Evolutionary conservation across 495 filamentous ascomycete species (phyloP), one percentile per base, ranked within the genome.

Genomic region (Massariosphaeria phaeospora): DNA sequence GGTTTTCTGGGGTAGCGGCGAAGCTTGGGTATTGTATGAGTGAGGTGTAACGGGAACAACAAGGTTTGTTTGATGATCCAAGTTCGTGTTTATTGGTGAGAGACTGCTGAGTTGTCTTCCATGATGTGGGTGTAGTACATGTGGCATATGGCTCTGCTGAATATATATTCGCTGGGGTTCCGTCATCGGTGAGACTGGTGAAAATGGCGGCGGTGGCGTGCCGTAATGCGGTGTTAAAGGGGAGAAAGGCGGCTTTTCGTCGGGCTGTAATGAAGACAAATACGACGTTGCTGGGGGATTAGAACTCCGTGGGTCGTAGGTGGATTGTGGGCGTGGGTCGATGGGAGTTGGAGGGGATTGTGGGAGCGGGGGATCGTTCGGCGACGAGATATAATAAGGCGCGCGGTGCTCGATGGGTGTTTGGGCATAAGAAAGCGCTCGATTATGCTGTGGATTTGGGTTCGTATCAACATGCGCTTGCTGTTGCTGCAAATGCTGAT

Each of bases 361-460:
- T 12, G 54, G 34, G n/a, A 49, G 56, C 17, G 42, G 48, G 7
- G 56, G 49, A 17, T 42, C 43, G 40, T 30, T 36, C 7, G 55
- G 11, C 15, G 54, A 38, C 15, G 49, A 25, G 1, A 24, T 42
- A 26, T 48, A 54, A 9, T 24, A 17, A 18, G 33, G 5, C 13
- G n/a, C 47, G 11, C 41, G 42, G 34, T 53, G 41, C 44, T 59
- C 56, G 7, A 52, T 30, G 27, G 56, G 56, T 3, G 56, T 59
- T 31, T 59, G 56, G 33, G 50, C 56, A 49, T 59, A 59, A 9
- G 49, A 54, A 26, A 59, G 47, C 6, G 41, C 49, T 49, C 56
- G 56, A 36, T 21, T 43, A 15, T 49, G 41, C 4, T 30, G 48
- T 35, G 31, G 35, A 23, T 42, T 42, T 2, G 48, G 43, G 48